phyloP scores from a whole-genome alignment of 345 rosid genomes.

The Adansonia digitata region DNA sequence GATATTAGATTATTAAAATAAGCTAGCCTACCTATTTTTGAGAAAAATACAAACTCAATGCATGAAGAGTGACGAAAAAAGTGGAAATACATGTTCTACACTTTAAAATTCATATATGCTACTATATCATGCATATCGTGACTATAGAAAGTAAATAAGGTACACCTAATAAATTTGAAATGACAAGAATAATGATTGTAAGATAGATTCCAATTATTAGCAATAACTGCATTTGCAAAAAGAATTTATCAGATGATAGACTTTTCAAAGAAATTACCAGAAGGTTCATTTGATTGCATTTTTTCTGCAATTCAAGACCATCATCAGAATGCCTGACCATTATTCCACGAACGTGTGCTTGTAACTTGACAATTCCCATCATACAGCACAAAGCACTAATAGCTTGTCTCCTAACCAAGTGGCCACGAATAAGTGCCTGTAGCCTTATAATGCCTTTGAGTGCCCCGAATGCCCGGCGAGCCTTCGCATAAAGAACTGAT shows the following conservation, averaged over 20 bases:
- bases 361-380: conserved; percentile 82
- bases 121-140: not conserved
- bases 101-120: not conserved
- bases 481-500: conserved; percentile 46
- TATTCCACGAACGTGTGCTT: conserved; percentile 69
- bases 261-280: conserved; percentile 41
- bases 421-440: conserved; percentile 95
- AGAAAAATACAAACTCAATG: not conserved
- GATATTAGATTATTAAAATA: not conserved
- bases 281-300: conserved; percentile 25
- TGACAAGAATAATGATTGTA: not conserved
- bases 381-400: conserved; percentile 65
- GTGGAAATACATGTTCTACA: not conserved
- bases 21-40: not conserved
- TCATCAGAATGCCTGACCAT: conserved; percentile 52
- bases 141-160: not conserved
- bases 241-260: not conserved
- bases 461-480: conserved; percentile 87
- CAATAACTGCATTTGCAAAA: not conserved
- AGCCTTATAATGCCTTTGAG: conserved; percentile 97
- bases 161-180: not conserved
- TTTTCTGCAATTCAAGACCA: conserved; percentile 44
- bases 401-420: conserved; percentile 91
- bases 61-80: not conserved
- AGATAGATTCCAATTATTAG: not conserved